Conservation (phyloP, 208 protist genomes). For the Entamoeba histolytica region DNA sequence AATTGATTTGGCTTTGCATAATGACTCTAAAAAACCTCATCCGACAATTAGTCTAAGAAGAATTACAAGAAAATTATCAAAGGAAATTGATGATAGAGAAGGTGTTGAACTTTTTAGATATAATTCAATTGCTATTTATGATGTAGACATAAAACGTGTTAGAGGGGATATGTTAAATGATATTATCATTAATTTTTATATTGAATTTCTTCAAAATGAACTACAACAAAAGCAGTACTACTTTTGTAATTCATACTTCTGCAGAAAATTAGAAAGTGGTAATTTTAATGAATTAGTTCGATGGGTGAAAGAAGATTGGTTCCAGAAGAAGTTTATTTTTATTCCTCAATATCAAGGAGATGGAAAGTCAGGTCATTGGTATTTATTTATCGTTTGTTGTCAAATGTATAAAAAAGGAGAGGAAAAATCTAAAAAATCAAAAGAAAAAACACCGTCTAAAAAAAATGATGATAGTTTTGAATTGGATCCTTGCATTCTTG, state of each 20-base stretch:
- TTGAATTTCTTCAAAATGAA: neutral
- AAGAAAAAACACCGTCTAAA: no score
- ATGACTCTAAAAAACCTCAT: no score
- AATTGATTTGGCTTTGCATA: no score
- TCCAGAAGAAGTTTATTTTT: neutral
- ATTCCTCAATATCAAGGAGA: neutral
- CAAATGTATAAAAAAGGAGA: no score
- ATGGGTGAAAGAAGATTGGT: neutral
- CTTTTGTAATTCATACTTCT: neutral
- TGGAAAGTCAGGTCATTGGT: neutral
- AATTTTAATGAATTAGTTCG: neutral
- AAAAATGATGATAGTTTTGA: no score
- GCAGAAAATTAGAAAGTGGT: neutral
- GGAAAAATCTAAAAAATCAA: no score
- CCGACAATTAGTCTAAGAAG: no score
- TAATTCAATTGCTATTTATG: neutral
- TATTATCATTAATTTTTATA: neutral
- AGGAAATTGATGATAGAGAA: no score
- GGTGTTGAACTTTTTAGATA: neutral
- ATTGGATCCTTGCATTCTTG: neutral
- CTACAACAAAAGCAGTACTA: neutral
- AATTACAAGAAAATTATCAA: no score
- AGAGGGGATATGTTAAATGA: neutral
- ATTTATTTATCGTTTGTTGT: neutral
- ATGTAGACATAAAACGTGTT: neutral